A percentile compares a stretch with the other conserved stretches of the same genome.
phyloP scores from a whole-genome alignment of 768 basidiomycete species.

The Mycena sanguinolenta region DNA sequence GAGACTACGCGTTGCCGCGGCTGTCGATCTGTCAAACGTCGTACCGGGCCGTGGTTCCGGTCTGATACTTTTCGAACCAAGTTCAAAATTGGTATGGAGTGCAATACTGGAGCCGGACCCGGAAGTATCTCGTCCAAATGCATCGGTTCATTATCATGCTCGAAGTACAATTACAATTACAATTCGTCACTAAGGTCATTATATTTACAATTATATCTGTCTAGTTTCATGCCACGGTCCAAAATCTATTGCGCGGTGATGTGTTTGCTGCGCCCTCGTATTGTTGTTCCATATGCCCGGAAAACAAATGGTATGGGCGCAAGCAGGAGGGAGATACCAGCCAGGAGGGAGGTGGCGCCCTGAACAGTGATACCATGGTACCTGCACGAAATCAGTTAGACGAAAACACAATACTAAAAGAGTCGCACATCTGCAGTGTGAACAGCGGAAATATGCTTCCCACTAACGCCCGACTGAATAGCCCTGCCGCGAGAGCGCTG shows the following conservation, averaged over 20 bases:
- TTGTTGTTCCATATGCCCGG: conserved; percentile 14
- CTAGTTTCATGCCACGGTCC: background rate
- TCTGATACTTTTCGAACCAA: too few relatives aligned
- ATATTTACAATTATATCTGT: background rate
- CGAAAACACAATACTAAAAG: too few relatives aligned
- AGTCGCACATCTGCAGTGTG: conserved; percentile 30
- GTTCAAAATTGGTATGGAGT: too few relatives aligned
- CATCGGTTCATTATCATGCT: too few relatives aligned
- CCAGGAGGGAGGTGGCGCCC: conserved; percentile 31
- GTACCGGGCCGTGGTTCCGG: too few relatives aligned
- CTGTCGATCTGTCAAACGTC: too few relatives aligned
- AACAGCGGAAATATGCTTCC: conserved; percentile 34
- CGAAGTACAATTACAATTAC: too few relatives aligned
- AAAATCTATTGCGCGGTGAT: background rate
- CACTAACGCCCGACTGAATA: conserved; percentile 32
- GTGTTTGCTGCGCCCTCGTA: conserved; percentile 24
- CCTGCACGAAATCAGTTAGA: background rate
- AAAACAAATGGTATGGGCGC: conserved; percentile 35
- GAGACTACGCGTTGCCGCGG: too few relatives aligned
- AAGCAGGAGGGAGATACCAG: conserved; percentile 29
- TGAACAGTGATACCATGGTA: conserved; percentile 30
- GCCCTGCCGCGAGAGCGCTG: conserved; percentile 32
- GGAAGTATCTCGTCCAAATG: too few relatives aligned
- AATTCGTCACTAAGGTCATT: too few relatives aligned
- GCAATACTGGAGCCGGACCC: too few relatives aligned